Conservation (phyloP, 202 grass and related monocot genomes). For the Musa balbisiana region DNA sequence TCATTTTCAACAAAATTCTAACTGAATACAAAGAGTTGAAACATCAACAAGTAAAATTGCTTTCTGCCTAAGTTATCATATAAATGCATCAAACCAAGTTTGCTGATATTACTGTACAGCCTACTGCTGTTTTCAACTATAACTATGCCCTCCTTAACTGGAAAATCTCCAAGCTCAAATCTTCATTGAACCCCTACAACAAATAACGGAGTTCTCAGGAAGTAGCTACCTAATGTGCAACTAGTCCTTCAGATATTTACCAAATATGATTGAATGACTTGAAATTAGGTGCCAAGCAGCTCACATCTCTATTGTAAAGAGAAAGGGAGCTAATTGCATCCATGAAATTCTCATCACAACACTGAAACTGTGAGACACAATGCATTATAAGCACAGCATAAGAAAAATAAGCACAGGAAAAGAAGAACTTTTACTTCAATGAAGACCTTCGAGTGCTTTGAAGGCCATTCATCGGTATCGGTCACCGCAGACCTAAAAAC, state of each 20-base stretch:
- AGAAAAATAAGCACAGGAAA: not conserved
- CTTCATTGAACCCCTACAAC: not conserved
- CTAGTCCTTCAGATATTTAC: not conserved
- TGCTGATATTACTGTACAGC: no score
- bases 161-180: not conserved
- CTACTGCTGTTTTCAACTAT: no score
- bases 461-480: conserved; percentile 72
- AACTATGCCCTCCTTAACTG: not conserved
- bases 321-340: no score
- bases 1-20: no score
- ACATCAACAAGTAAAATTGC: not conserved
- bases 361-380: no score
- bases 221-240: not conserved
- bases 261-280: not conserved
- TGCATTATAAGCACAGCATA: no score
- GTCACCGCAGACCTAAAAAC: conserved; percentile 54
- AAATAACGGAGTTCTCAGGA: not conserved
- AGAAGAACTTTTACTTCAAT: conserved; percentile 36
- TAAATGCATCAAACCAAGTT: no score
- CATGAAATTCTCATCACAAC: no score
- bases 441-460: conserved; percentile 89
- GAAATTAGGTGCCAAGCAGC: not conserved
- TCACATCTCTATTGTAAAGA: no score
- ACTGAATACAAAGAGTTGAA: no score
- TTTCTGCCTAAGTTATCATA: not conserved